Evolutionary conservation across 2,329 filamentous ascomycete genomes (phyloP).

Genomic region (Myotisia sp.): DNA sequence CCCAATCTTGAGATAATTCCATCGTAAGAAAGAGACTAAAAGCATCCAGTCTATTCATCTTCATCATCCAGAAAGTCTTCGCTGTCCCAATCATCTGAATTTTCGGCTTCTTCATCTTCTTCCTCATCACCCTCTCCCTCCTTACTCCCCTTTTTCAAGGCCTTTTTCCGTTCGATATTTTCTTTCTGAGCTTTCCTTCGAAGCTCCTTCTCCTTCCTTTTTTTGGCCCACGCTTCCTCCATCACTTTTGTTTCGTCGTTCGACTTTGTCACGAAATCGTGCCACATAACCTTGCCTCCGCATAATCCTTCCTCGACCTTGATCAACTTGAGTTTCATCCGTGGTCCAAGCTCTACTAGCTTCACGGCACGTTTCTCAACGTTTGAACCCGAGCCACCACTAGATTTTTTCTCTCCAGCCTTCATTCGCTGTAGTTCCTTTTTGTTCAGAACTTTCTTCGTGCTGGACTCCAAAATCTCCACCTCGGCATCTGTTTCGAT

Average conservation of each 20-base stretch:
- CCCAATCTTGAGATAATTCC: too few relatives aligned
- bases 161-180: conserved; percentile 77
- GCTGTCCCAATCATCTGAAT: conserved; percentile 40
- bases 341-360: conserved; percentile 78
- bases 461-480: conserved; percentile 52
- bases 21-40: too few relatives aligned
- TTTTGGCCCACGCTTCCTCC: conserved; percentile 69
- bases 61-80: conserved; percentile 36
- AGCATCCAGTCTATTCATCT: conserved; percentile 27
- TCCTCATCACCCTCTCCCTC: conserved; percentile 31
- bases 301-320: conserved; percentile 95
- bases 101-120: conserved; percentile 34
- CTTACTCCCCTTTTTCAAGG: conserved; percentile 41
- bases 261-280: conserved; percentile 81
- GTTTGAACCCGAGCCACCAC: conserved; percentile 31
- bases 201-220: conserved; percentile 64
- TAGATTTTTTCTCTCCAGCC: conserved; percentile 32
- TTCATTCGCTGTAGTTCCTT: conserved; percentile 36
- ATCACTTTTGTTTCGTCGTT: conserved; percentile 61
- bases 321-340: conserved; percentile 74
- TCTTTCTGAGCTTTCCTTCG: conserved; percentile 71
- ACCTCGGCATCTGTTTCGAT: conserved; percentile 90
- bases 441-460: conserved; percentile 40
- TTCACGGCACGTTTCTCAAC: conserved; percentile 83
- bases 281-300: conserved; percentile 88